phyloP scores from a whole-genome alignment of 2,329 filamentous ascomycete species.

The Xylaria sp. region DNA sequence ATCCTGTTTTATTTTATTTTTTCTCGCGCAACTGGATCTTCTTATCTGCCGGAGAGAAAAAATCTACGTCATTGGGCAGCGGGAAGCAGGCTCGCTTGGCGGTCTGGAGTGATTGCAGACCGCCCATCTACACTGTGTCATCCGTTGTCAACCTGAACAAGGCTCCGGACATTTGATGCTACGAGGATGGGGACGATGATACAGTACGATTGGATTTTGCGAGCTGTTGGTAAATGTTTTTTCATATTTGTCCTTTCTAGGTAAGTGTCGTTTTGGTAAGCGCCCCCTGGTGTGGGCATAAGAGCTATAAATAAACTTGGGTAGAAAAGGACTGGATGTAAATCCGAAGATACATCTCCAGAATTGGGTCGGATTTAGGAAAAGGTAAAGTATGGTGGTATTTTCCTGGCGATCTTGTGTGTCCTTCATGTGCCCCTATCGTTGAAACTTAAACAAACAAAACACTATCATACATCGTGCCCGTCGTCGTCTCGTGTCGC shows the following conservation, averaged over 20 bases:
- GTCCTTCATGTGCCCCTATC: conserved; percentile 19
- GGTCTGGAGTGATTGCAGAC: conserved; percentile 5
- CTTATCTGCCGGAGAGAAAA: neutral
- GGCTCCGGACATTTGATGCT: conserved; percentile 10
- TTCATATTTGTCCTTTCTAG: conserved; percentile 1
- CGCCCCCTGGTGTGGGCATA: conserved; percentile 11
- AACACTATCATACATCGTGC: conserved; percentile 39
- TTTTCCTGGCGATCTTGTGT: conserved; percentile 24
- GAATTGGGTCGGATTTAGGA: neutral
- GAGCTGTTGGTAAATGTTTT: neutral
- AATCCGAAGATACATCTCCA: neutral
- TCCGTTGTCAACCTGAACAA: neutral
- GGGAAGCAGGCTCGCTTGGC: conserved; percentile 30
- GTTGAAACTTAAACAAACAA: neutral
- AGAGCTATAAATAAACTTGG: conserved; percentile 25
- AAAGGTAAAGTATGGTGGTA: conserved; percentile 32
- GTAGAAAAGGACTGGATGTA: neutral
- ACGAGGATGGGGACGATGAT: neutral
- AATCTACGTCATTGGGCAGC: conserved; percentile 26
- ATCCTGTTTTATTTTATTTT: conserved; percentile 8
- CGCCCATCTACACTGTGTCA: conserved; percentile 12
- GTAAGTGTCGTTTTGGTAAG: neutral
- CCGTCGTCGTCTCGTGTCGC: conserved; percentile 28
- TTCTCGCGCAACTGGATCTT: neutral
- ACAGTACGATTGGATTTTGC: neutral